These are phyloP conservation scores for Geosmithia putterillii DNA, from an alignment of 2,329 filamentous ascomycete species.

Conservation along the genomic window DNA sequence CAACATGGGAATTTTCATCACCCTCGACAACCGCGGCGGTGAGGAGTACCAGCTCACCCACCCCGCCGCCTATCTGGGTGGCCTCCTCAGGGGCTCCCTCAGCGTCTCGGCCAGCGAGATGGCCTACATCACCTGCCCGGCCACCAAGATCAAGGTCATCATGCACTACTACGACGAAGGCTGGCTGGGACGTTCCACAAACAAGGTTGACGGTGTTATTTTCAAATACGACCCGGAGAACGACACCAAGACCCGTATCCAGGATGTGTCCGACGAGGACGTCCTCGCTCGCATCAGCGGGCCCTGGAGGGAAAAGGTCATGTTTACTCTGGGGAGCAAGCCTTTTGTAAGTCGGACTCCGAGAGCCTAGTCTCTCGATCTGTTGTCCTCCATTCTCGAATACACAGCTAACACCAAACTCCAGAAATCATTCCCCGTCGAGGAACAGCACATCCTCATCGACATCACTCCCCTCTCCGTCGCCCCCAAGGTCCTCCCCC, in stretches of 20 bases:
- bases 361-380: neutral
- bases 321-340: conserved; percentile 48
- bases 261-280: conserved; percentile 77
- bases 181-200: conserved; percentile 84
- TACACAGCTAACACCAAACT: conserved; percentile 2
- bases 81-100: conserved; percentile 74
- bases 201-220: conserved; percentile 81
- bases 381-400: conserved; percentile 2
- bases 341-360: conserved; percentile 40
- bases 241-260: conserved; percentile 66
- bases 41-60: conserved; percentile 95
- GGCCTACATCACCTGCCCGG: conserved; percentile 80
- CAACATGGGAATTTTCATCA: conserved; percentile 94
- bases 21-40: conserved; percentile 62
- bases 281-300: conserved; percentile 74
- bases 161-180: conserved; percentile 89
- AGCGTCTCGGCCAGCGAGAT: conserved; percentile 83
- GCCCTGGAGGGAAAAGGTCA: conserved; percentile 66
- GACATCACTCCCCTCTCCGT: conserved; percentile 78
- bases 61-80: conserved; percentile 83
- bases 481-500: conserved; percentile 67
- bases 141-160: conserved; percentile 84
- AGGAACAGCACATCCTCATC: conserved; percentile 64
- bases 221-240: conserved; percentile 85
- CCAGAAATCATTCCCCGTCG: conserved; percentile 30